Conservation (phyloP, 2,329 filamentous ascomycete species). For the Calonectria pauciramosa region DNA sequence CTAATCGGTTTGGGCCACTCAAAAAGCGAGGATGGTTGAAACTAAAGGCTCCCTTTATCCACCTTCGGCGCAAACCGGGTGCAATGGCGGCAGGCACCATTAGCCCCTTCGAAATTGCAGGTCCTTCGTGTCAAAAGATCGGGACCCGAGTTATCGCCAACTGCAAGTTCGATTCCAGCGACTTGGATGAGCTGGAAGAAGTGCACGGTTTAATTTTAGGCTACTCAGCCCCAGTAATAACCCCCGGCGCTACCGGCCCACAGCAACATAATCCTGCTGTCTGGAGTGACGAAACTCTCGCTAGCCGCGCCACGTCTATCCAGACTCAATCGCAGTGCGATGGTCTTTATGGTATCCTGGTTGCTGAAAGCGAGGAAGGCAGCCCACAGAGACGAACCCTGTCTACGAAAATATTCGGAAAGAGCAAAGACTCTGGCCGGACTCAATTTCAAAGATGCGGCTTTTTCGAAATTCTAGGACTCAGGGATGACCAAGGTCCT, state of each 20-base stretch:
- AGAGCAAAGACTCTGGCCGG: neutral
- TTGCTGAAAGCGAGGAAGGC: conserved; percentile 3
- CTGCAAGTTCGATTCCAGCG: conserved; percentile 5
- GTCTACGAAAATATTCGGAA: conserved; percentile 8
- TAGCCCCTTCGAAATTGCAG: neutral
- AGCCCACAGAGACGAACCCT: neutral
- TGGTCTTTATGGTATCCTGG: neutral
- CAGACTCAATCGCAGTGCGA: neutral
- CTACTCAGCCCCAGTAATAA: neutral
- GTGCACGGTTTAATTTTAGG: neutral
- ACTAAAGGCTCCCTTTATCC: conserved; percentile 4
- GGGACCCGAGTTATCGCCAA: neutral
- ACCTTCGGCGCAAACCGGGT: neutral
- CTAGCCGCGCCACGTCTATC: neutral
- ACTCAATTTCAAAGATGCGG: conserved; percentile 8
- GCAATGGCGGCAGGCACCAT: neutral
- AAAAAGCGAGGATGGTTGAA: conserved; percentile 14
- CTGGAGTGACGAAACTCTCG: neutral
- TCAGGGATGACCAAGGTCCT: neutral
- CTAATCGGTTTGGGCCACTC: conserved; percentile 13
- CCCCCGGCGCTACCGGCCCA: neutral
- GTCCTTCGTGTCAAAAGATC: neutral
- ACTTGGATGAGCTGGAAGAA: neutral
- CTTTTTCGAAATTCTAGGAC: neutral
- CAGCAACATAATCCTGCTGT: neutral